phyloP scores from a whole-genome alignment of 371 early-diverging fungal species.

The Mortierella sp. region DNA sequence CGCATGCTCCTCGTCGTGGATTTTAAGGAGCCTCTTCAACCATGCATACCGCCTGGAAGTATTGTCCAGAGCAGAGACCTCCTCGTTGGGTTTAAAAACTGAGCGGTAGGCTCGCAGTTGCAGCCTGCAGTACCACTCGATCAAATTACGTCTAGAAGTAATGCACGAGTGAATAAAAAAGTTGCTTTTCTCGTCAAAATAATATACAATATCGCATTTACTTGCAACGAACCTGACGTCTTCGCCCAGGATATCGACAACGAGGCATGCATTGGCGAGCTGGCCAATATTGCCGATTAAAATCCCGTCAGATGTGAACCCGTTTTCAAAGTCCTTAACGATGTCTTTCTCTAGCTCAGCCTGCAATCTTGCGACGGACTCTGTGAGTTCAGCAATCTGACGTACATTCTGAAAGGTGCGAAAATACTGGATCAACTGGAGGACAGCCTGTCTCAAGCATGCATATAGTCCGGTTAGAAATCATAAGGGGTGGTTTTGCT shows the following conservation, averaged over 20 bases:
- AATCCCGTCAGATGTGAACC: conserved; percentile 65
- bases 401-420: conserved; percentile 78
- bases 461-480: neutral
- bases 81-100: conserved; percentile 84
- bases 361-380: conserved; percentile 72
- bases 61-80: conserved; percentile 87
- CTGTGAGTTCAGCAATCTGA: conserved; percentile 78
- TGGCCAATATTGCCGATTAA: conserved; percentile 61
- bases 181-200: too few relatives aligned
- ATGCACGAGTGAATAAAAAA: too few relatives aligned
- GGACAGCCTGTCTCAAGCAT: conserved; percentile 68
- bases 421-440: conserved; percentile 84
- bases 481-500: too few relatives aligned
- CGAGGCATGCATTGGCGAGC: conserved; percentile 82
- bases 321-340: conserved; percentile 78
- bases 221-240: conserved; percentile 68
- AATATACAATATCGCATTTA: neutral
- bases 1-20: conserved; percentile 87
- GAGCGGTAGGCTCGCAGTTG: conserved; percentile 87
- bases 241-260: conserved; percentile 78
- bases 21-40: conserved; percentile 87
- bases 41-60: conserved; percentile 93
- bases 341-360: conserved; percentile 77
- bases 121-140: conserved; percentile 84
- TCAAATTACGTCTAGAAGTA: conserved; percentile 60